Evolutionary conservation across 164 flowering plant genomes (phyloP).

Genomic region (Sextonia rubra): DNA sequence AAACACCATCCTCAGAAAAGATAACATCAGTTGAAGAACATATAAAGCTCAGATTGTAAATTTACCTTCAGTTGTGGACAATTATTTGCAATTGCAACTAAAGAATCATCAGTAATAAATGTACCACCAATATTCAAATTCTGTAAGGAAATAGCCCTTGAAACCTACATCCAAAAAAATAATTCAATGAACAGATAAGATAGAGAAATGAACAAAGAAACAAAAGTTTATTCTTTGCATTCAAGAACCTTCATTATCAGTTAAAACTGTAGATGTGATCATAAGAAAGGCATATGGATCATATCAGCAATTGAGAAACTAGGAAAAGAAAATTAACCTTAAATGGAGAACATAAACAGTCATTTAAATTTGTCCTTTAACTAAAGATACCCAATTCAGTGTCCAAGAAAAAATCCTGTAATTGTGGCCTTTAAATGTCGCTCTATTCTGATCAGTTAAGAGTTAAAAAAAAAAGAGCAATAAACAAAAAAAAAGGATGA

Average conservation of each 20-base stretch:
- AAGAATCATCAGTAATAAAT: conserved; percentile 83
- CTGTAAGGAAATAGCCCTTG: conserved; percentile 65
- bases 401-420: not conserved
- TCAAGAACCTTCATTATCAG: not conserved
- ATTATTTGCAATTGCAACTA: conserved; percentile 67
- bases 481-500: no score
- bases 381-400: not conserved
- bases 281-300: no score
- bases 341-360: no score
- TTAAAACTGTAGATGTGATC: no score
- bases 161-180: conserved; percentile 41
- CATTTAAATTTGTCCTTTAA: no score
- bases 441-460: not conserved
- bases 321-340: no score
- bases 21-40: not conserved
- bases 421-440: not conserved
- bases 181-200: not conserved
- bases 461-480: no score
- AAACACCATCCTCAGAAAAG: not conserved
- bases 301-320: no score
- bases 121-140: conserved; percentile 92
- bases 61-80: conserved; percentile 74
- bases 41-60: not conserved
- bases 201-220: not conserved
- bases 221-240: not conserved